Base-by-base conservation (phyloP, 1,139 yeast species). In the Blastobotrys raffinosifermentans region DNA sequence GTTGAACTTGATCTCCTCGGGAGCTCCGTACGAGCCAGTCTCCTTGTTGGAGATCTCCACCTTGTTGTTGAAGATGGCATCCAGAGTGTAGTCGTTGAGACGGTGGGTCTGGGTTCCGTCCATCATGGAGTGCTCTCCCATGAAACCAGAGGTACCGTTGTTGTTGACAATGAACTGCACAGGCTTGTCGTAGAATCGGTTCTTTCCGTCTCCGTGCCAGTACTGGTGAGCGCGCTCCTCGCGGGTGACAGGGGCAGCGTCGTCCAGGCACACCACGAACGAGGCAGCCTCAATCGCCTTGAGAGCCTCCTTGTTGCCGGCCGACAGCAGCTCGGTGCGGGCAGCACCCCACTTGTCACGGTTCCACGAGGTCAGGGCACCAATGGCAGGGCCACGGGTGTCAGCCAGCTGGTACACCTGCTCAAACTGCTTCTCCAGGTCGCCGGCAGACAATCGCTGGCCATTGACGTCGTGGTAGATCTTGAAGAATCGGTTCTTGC, bases 41-140 rank as follows among this genome's bases (percentile, higher is more conserved):
- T 54, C 47, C 15, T 53, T 46, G 29, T 57, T 46, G 22, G 60
- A 51, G 34, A 62, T 56, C 55, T 69, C 59, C 30, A 69, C 61
- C 48, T 69, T 61, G 46, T 69, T 50, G 52, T 77, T 72, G 47
- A 61, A 47, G 45, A 84, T 66, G 51, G 76, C 74, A 38, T 71
- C 71, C 49, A 78, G 70, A 35, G 89, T 72, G 56, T 72, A 79
- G 64, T 86, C 89, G 64, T 89, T 89, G 66, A 91, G 67, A 54
- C 89, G 80, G 53, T 85, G 79, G 26, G 96, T 91, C 54, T 96
- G 96, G 15, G 96, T 86, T 46, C 97, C 98, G 63, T 91, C 98
- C 97, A 91, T 91, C 71, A 77, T 83, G 22, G 96, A 86, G 67
- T 91, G 98, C 66, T 91, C 98, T 45, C 95, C 97, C 58, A 87